A percentile compares a stretch with the other conserved stretches of the same genome.
phyloP scores from a whole-genome alignment of 805 yeast genomes.

The Starmera quercuum region DNA sequence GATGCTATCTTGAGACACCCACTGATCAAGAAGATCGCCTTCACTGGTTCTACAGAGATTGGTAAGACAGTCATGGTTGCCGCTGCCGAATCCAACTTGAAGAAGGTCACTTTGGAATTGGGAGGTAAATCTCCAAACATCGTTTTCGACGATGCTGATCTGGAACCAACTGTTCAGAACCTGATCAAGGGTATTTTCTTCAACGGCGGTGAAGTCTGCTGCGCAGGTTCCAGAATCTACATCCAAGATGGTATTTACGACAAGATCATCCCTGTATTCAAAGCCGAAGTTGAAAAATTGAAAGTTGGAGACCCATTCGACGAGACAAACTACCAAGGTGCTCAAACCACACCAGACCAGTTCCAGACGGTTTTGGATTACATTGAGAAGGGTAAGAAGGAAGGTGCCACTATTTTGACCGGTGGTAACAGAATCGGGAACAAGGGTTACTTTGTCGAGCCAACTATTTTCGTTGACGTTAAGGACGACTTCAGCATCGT shows the following conservation, averaged over 20 bases:
- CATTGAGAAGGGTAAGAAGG: constrained; percentile 47
- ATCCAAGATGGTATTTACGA: constrained; percentile 56
- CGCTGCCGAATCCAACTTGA: constrained; percentile 54
- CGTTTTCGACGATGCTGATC: constrained; percentile 52
- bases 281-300: constrained; percentile 40
- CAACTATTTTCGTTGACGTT: constrained; percentile 55
- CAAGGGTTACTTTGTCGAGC: constrained; percentile 55
- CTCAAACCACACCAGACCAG: constrained; percentile 56
- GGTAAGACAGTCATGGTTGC: constrained; percentile 55
- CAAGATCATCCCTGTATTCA: constrained; percentile 40
- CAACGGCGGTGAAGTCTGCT: constrained; percentile 66
- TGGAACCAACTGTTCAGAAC: constrained; percentile 36
- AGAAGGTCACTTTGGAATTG: constrained; percentile 60
- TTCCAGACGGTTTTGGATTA: constrained; percentile 50
- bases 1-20: constrained; percentile 50
- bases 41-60: constrained; percentile 61
- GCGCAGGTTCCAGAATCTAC: constrained; percentile 62
- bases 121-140: constrained; percentile 69
- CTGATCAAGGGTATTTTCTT: constrained; percentile 54
- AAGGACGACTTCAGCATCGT: constrained; percentile 43
- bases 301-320: constrained; percentile 61
- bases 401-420: constrained; percentile 49
- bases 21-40: constrained; percentile 53
- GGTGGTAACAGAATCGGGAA: constrained; percentile 54
- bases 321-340: constrained; percentile 51